Percentiles rank a stretch among this genome's conserved stretches.
Conservation (phyloP, 129 eudicot genomes). For the Flaveria bidentis region DNA sequence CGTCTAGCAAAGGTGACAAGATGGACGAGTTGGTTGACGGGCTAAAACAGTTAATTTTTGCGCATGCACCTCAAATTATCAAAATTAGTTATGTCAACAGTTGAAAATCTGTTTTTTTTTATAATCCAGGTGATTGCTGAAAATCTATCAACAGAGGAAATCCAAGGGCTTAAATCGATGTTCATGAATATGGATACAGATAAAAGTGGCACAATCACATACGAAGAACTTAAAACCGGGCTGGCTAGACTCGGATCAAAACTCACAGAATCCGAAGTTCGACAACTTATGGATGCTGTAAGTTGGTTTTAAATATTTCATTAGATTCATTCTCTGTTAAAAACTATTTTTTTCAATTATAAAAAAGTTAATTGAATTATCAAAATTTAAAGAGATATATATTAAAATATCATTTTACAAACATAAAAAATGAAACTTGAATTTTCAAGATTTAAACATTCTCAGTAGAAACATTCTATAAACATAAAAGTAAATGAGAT, state of each 20-base stretch:
- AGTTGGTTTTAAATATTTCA: constrained; percentile 15
- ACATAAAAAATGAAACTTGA: neutral
- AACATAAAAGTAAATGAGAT: too few relatives aligned
- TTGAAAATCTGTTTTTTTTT: neutral
- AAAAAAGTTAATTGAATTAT: neutral
- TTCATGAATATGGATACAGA: constrained; percentile 90
- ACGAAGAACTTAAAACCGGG: constrained; percentile 83
- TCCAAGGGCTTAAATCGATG: constrained; percentile 90
- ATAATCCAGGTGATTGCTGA: constrained; percentile 80
- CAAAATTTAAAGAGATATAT: neutral
- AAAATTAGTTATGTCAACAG: neutral
- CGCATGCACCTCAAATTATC: neutral
- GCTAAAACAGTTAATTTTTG: neutral
- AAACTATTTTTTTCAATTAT: neutral
- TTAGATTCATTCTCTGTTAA: neutral
- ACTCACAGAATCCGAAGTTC: constrained; percentile 85
- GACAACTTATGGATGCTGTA: constrained; percentile 97
- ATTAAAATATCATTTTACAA: neutral
- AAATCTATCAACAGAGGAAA: constrained; percentile 79
- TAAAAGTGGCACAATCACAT: constrained; percentile 80
- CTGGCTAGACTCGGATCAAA: constrained; percentile 92
- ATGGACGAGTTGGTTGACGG: neutral
- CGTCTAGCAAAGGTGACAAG: neutral
- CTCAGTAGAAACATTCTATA: neutral
- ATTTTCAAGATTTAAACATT: neutral